Evolutionary conservation across 208 protist genomes (phyloP).

Genomic region (Leishmania arabica): DNA sequence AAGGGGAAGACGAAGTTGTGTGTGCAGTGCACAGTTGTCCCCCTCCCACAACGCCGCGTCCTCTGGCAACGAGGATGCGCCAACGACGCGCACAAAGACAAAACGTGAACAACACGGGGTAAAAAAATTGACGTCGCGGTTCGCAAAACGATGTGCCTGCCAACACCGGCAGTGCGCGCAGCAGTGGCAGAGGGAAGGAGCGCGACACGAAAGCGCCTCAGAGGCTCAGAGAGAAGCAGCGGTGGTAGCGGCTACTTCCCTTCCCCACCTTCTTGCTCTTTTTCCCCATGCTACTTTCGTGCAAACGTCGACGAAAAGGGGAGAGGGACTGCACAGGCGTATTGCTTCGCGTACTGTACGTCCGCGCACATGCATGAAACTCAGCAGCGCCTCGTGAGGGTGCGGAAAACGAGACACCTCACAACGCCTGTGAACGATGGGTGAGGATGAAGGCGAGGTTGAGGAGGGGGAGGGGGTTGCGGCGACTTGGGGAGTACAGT

Average conservation of each 20-base stretch:
- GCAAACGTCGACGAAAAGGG: background rate
- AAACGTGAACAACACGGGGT: background rate
- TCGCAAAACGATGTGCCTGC: background rate
- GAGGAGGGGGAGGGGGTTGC: too few species aligned
- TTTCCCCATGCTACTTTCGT: background rate
- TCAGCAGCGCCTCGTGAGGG: background rate
- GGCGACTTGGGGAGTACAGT: background rate
- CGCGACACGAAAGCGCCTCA: background rate
- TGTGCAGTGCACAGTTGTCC: background rate
- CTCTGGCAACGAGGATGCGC: background rate
- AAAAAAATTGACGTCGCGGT: background rate
- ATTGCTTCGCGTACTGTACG: background rate
- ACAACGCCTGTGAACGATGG: background rate
- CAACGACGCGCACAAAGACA: background rate
- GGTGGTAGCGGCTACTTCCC: background rate
- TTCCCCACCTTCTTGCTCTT: background rate
- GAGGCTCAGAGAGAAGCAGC: background rate
- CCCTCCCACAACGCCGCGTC: background rate
- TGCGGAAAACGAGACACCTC: background rate
- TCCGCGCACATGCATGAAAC: background rate
- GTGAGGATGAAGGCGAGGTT: background rate
- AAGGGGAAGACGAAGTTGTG: background rate
- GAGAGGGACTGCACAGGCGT: background rate
- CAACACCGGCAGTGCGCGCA: background rate
- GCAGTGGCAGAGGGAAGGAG: background rate